Conservation (phyloP, 495 filamentous ascomycete species). For the Lasiosphaeris hirsuta region DNA sequence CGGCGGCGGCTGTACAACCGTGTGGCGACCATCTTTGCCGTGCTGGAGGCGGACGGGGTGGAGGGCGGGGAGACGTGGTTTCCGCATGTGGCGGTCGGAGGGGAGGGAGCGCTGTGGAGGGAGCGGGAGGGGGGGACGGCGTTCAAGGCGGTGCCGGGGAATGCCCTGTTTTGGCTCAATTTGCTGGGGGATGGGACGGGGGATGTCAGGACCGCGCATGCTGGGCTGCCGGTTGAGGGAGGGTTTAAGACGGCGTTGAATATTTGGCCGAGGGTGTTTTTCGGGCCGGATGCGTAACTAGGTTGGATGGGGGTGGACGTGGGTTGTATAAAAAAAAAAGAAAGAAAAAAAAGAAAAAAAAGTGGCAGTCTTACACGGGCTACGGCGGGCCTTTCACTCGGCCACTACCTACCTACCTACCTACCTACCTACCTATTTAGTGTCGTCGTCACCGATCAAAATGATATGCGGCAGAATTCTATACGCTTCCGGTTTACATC, state of each 20-base stretch:
- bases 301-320: background rate
- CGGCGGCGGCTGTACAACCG: conserved; percentile 36
- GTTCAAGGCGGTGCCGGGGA: conserved; percentile 44
- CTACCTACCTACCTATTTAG: no score
- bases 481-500: no score
- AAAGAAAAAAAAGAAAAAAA: no score
- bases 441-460: no score
- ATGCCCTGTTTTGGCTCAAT: conserved; percentile 52
- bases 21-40: conserved; percentile 39
- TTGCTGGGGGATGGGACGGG: conserved; percentile 41
- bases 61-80: conserved; percentile 45
- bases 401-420: no score
- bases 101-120: conserved; percentile 25
- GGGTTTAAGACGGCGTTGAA: conserved; percentile 51
- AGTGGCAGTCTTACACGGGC: no score
- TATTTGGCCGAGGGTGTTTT: conserved; percentile 46
- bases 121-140: conserved; percentile 44
- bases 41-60: conserved; percentile 30
- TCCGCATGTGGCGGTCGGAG: conserved; percentile 26
- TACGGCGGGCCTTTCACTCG: no score
- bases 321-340: no score
- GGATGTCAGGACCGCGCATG: conserved; percentile 43
- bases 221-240: conserved; percentile 42
- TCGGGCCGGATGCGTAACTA: conserved; percentile 25
- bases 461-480: no score